Conservation (phyloP, 169 alveolate genomes). For the Plasmodium chabaudi region DNA sequence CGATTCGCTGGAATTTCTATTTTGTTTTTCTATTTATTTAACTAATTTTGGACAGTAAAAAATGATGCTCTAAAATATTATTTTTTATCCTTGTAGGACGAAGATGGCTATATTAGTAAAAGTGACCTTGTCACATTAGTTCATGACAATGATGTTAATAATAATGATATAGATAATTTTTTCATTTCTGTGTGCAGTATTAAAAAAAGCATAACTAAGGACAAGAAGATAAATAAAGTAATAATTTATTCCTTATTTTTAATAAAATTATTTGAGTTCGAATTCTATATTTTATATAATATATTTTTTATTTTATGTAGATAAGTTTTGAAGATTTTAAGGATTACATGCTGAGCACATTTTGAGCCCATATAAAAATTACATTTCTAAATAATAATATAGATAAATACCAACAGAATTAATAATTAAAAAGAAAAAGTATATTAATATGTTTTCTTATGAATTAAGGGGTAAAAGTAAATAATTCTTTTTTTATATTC, state of each 20-base stretch:
- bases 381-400: neutral
- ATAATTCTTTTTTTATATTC: neutral
- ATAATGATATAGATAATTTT: constrained; percentile 72
- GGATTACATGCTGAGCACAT: constrained; percentile 58
- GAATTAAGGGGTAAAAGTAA: too few species aligned
- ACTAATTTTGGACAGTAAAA: neutral
- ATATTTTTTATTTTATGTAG: constrained; percentile 1
- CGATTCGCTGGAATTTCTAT: neutral
- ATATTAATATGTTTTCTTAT: too few species aligned
- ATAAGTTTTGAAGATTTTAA: constrained; percentile 68
- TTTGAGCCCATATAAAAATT: constrained; percentile 16
- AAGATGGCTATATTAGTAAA: constrained; percentile 74
- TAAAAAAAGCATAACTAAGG: constrained; percentile 34
- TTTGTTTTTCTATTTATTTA: neutral
- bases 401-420: neutral
- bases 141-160: constrained; percentile 45
- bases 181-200: constrained; percentile 33
- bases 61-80: neutral
- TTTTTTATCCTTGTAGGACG: constrained; percentile 39
- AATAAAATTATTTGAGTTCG: too few species aligned
- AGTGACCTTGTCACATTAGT: constrained; percentile 61
- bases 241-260: neutral
- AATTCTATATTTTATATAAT: too few species aligned
- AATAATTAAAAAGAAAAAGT: neutral
- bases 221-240: constrained; percentile 42